Evolutionary conservation across 225 moss, liverwort and hornwort genomes (phyloP), one percentile per base, ranked within the genome.

Genomic region (Polytrichum formosum): DNA sequence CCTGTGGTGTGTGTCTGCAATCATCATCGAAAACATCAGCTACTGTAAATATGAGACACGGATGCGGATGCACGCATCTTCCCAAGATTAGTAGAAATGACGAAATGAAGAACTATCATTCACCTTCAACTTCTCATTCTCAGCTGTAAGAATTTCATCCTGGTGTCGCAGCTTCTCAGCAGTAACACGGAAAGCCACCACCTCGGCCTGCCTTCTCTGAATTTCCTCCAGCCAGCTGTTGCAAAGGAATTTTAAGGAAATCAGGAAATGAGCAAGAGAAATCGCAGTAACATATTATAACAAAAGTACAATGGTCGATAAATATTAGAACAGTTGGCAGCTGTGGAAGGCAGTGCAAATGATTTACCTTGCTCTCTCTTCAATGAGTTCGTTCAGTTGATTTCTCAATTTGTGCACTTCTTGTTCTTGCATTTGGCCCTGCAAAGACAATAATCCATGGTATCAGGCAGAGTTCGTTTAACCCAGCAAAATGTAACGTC

Each of bases 151-250:
- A 1, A 73, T 75, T 28, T 91, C 85, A 61, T 92, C 91, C 18
- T 86, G 91, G 53, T 86, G 55, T 54, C 92, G 92, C 71, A 94
- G 73, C 74, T 97, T 94, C 58, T 97, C 96, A 19, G 90, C 93
- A 55, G 89, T 84, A 18, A 91, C 85, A 22, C 93, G 89, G 55
- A 92, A 92, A 67, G 96, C 88, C 18, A 94, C 88, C 65, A 90
- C 82, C 79, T 94, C 94, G 8, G 94, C 96, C 78, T 97, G 96
- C 76, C 89, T 83, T 6, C 92, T 79, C 53, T 91, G 86, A 20
- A 97, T 91, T 59, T 92, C 94, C 68, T 97, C 92, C 4, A 97
- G 83, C 96, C 94, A 97, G 76, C 96, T 97, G 87, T 74, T 35
- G n/a, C 5, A 5, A 60, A 56, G 26, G 65, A 5, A 64, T 23